Conservation (phyloP, 176 grass and related monocot genomes). For the Dendrocalamus sinicus region DNA sequence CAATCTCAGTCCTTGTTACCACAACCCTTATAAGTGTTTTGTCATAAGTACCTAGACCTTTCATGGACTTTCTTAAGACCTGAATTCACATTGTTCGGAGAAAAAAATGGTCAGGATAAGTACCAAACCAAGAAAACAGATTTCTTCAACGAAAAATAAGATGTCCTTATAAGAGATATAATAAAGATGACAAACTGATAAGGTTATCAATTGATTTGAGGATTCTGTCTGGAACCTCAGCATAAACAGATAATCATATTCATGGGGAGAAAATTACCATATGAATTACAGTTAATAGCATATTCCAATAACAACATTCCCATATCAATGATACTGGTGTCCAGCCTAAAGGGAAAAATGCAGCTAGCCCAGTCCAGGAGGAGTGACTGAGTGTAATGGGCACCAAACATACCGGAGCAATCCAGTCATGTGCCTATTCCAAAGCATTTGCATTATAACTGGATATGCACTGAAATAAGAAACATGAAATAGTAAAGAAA, state of each 20-base stretch:
- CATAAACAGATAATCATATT: slow-evolving; percentile 12
- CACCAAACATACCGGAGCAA: slow-evolving; percentile 6
- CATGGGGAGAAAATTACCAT: neutral
- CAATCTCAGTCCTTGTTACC: slow-evolving; percentile 89
- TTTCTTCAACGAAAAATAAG: neutral
- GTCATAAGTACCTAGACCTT: slow-evolving; percentile 88
- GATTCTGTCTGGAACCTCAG: neutral
- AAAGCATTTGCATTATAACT: slow-evolving; percentile 6
- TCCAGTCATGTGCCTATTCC: neutral
- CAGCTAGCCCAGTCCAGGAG: neutral
- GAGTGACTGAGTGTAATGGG: neutral
- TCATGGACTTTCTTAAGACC: slow-evolving; percentile 91
- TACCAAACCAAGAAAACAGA: slow-evolving; percentile 6
- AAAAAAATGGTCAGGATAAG: slow-evolving; percentile 10
- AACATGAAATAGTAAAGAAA: neutral
- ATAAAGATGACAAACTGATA: slow-evolving; percentile 6
- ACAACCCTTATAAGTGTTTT: slow-evolving; percentile 76
- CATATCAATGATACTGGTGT: neutral
- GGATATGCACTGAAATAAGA: slow-evolving; percentile 21
- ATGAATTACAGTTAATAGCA: neutral
- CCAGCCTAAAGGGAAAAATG: slow-evolving; percentile 9
- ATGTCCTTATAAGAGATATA: slow-evolving; percentile 18
- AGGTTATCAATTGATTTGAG: neutral
- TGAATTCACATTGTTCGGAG: slow-evolving; percentile 40
- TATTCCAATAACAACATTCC: neutral